These are phyloP conservation scores for Sisymbrium altissimum DNA, from an alignment of 345 rosid species.

Conservation along the genomic window DNA sequence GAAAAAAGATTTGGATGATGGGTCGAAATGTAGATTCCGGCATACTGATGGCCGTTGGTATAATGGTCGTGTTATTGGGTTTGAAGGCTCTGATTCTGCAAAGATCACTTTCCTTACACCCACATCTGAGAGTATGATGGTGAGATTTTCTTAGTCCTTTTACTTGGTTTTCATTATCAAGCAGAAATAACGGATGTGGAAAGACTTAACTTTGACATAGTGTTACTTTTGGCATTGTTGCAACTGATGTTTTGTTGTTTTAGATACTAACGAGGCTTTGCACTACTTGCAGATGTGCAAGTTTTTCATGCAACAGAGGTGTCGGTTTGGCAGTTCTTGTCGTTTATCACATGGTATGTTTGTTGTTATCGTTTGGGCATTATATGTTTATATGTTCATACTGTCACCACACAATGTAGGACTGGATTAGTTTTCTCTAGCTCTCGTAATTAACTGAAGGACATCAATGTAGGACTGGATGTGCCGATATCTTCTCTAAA, in stretches of 20 bases:
- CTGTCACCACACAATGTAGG: neutral
- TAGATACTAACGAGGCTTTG: conserved; percentile 49
- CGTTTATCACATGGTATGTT: conserved; percentile 93
- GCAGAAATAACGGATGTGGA: neutral
- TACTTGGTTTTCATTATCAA: neutral
- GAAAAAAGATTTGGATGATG: conserved; percentile 44
- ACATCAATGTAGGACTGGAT: conserved; percentile 58
- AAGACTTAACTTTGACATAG: neutral
- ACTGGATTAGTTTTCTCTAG: neutral
- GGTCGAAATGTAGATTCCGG: conserved; percentile 77
- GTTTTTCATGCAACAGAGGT: conserved; percentile 92
- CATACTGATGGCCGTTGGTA: conserved; percentile 87
- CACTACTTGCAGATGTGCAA: conserved; percentile 92
- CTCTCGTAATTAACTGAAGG: conserved; percentile 11
- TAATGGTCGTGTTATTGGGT: conserved; percentile 64
- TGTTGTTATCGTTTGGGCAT: neutral
- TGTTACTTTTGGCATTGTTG: neutral
- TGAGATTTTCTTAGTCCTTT: conserved; percentile 30
- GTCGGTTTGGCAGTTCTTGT: conserved; percentile 91
- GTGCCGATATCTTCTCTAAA: conserved; percentile 70
- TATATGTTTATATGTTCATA: neutral
- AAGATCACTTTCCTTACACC: conserved; percentile 86
- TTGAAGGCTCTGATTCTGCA: conserved; percentile 51
- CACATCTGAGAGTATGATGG: conserved; percentile 85
- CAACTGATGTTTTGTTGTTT: conserved; percentile 14